Conservation (phyloP, 768 basidiomycete species). For the Tremella yokohamensis region DNA sequence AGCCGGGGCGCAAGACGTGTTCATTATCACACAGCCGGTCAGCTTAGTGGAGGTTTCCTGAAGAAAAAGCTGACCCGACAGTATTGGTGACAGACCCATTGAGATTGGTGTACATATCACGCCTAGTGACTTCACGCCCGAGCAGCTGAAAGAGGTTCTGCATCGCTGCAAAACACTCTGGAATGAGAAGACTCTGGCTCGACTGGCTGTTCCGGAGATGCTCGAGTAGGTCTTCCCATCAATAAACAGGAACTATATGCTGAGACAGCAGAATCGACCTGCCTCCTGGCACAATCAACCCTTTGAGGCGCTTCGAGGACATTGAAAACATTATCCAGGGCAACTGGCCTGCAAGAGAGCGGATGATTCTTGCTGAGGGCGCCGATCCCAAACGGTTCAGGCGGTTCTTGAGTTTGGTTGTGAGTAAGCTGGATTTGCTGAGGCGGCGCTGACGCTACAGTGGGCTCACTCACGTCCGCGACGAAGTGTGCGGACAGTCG, state of each 20-base stretch:
- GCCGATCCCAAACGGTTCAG: conserved; percentile 38
- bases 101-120: conserved; percentile 48
- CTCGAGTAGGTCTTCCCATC: conserved; percentile 34
- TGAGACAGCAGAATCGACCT: conserved; percentile 35
- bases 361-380: conserved; percentile 37
- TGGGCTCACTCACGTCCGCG: conserved; percentile 43
- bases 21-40: conserved; percentile 44
- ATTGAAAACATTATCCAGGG: conserved; percentile 36
- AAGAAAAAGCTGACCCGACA: conserved; percentile 17
- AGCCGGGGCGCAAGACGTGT: conserved; percentile 48
- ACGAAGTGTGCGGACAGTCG: conserved; percentile 32
- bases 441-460: conserved; percentile 1
- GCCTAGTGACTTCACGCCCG: conserved; percentile 36
- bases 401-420: conserved; percentile 40
- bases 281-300: conserved; percentile 30
- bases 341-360: conserved; percentile 42
- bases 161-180: conserved; percentile 39
- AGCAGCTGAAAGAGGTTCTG: conserved; percentile 45
- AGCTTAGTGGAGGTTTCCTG: not conserved
- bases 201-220: conserved; percentile 48
- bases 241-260: not conserved
- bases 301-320: conserved; percentile 35
- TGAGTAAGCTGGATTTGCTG: conserved; percentile 12
- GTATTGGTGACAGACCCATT: conserved; percentile 39
- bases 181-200: conserved; percentile 46